A percentile compares a stretch with the other conserved stretches of the same genome.
phyloP scores from a whole-genome alignment of 2,329 filamentous ascomycete species.

The Pleurostoma richardsiae region DNA sequence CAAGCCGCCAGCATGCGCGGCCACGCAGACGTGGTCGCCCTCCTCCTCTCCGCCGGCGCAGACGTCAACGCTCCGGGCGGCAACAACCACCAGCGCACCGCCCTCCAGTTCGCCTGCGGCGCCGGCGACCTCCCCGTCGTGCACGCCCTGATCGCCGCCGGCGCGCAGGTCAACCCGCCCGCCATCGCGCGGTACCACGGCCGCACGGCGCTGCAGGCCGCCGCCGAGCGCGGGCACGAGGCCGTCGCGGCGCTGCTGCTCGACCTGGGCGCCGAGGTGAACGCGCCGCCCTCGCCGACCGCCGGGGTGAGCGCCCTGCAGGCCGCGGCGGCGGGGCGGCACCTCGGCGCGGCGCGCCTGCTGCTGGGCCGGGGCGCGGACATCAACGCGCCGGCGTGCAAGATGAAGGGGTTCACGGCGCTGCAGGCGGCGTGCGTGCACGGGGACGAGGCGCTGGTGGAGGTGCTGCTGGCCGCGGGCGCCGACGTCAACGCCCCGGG shows the following conservation, averaged over 20 bases:
- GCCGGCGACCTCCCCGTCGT: conserved; percentile 16
- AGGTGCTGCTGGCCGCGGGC: conserved; percentile 11
- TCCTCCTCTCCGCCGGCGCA: conserved; percentile 23
- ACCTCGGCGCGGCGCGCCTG: conserved; percentile 5
- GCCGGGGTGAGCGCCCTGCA: conserved; percentile 15
- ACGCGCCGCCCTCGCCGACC: conserved; percentile 17
- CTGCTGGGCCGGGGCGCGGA: conserved; percentile 11
- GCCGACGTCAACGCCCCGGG: conserved; percentile 17
- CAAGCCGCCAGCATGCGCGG: conserved; percentile 25
- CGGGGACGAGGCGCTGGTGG: conserved; percentile 24
- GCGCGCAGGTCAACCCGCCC: conserved; percentile 22
- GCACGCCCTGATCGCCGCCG: conserved; percentile 17
- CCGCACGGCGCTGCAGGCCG: conserved; percentile 32
- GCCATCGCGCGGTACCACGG: conserved; percentile 22
- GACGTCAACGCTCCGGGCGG: conserved; percentile 24
- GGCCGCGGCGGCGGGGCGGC: conserved; percentile 9
- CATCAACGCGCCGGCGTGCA: conserved; percentile 10
- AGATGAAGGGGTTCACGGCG: conserved; percentile 21
- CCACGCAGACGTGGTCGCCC: conserved; percentile 16
- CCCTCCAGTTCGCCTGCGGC: conserved; percentile 29
- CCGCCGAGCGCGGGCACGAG: conserved; percentile 19
- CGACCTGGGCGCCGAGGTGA: conserved; percentile 26
- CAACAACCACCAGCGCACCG: conserved; percentile 30
- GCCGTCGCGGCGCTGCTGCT: conserved; percentile 22
- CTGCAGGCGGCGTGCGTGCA: conserved; percentile 27